Evolutionary conservation across 495 filamentous ascomycete species (phyloP), one percentile per base, ranked within the genome.

Genomic region (Podospora anserina): DNA sequence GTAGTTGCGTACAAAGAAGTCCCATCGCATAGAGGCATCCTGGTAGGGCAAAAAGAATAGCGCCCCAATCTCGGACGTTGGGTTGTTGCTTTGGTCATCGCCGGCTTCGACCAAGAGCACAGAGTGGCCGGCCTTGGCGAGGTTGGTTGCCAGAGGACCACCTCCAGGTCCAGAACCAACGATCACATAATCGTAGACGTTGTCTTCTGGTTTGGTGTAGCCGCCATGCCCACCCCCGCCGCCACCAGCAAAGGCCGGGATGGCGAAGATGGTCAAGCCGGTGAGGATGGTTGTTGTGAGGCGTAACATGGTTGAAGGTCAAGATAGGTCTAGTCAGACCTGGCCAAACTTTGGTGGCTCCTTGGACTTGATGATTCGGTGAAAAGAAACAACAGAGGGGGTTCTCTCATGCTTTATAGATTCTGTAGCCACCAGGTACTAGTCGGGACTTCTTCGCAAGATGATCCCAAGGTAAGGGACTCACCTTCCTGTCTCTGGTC

Each of bases 81-180:
- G 75, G 58, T 81, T 79, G 64, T 78, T 71, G 26, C 83, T 84
- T 61, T 87, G 81, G 71, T 90, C 87, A 68, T 85, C 81, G n/a
- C 88, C 88, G 0, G 88, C 86, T 72, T 91, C 88, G 13, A 91
- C 76, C 11, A 91, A 78, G 11, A 90, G 79, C 0, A 85, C 84
- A 30, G 79, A 85, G 69, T 86, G 81, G 15, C 86, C 87, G 30
- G 84, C 84, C 30, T 82, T 79, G 19, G 87, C 88, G 4, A 90
- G 85, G 19, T 86, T 83, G 32, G 83, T 81, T 4, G 88, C 88
- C 15, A 91, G 71, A 11, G 86, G 85, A 15, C 86, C 86, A 18
- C 88, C 88, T 20, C 88, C 88, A 2, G 88, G 84, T n/a, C 88
- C 88, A 44, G 82, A 85, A 27, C 88, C 88, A 0, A 90, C 84